Base-by-base conservation (phyloP, 768 basidiomycete genomes). In the Boletus edulis region DNA sequence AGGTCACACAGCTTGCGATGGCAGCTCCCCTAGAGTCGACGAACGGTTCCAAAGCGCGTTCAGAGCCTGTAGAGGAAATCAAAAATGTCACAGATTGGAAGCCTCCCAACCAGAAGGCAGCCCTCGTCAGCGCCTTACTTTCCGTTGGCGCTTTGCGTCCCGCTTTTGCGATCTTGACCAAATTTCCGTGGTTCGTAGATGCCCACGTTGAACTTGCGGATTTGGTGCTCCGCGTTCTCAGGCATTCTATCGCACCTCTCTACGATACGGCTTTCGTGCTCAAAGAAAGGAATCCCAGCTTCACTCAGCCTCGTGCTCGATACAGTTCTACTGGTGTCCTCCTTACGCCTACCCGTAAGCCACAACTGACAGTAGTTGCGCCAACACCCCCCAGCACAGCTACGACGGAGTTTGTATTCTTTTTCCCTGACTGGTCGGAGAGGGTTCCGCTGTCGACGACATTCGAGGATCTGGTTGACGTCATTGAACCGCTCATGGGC, bases 201-300 rank as follows among this genome's bases (percentile, higher is more conserved):
- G 83, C 86, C 34, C 82, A 89, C 53, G 83, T 87, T 0, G 89
- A 94, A 61, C 77, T 98, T 47, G 89, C 94, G 9, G 95, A 98
- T 68, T 75, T 98, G 43, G 77, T 97, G 60, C 76, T 97, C 31
- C 88, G 92, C 32, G 73, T 89, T 20, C 70, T 94, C 59, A 82
- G 83, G 59, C 73, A 81, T 55, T 88, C 91, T 0, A 74, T 97
- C 13, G 72, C 81, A 2, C 79, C 84, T 2, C 72, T 96, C 5
- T 95, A 93, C 64, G 75, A 80, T 31, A 53, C 72, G 4, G 57
- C 53, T 9, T 64, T 82, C 46, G 76, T 81, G 41, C 73, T 74
- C 31, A 88, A 85, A 64, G 83, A 85, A 57, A 78, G 81, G 45
- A 85, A 80, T 57, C 70, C 78, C 7, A 84, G 82, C 63, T 90